Evolutionary conservation across 768 basidiomycete species (phyloP).

Genomic region (Macrolepiota albuminosa): DNA sequence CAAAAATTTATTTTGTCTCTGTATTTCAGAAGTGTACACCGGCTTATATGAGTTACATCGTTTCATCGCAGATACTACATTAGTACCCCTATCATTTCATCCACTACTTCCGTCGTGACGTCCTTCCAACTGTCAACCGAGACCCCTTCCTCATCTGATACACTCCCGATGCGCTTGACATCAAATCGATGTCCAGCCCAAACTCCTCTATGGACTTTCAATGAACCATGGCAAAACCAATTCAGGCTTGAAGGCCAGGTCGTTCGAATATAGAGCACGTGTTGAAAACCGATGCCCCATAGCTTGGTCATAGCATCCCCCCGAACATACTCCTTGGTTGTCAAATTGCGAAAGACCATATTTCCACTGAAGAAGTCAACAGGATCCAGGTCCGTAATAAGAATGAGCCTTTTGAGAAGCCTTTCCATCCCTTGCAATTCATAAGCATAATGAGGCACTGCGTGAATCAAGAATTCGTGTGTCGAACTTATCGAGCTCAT

Average conservation of each 20-base stretch:
- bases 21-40: too few relatives aligned
- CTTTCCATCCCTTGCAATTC: too few relatives aligned
- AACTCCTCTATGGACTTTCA: neutral
- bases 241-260: neutral
- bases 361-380: neutral
- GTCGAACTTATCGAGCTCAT: too few relatives aligned
- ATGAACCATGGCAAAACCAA: neutral
- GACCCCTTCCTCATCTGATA: neutral
- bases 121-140: neutral
- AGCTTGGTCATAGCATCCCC: neutral
- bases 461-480: too few relatives aligned
- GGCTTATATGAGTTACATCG: too few relatives aligned
- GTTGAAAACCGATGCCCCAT: neutral
- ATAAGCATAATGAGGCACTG: too few relatives aligned
- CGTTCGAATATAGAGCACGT: neutral
- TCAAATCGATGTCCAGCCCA: neutral
- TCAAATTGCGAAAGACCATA: neutral
- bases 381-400: neutral
- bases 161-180: neutral
- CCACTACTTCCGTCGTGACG: neutral
- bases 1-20: too few relatives aligned
- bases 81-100: neutral
- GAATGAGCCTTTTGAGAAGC: neutral
- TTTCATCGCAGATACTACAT: too few relatives aligned
- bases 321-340: neutral